Base-by-base conservation (phyloP, 345 rosid genomes). In the Populus tremula region DNA sequence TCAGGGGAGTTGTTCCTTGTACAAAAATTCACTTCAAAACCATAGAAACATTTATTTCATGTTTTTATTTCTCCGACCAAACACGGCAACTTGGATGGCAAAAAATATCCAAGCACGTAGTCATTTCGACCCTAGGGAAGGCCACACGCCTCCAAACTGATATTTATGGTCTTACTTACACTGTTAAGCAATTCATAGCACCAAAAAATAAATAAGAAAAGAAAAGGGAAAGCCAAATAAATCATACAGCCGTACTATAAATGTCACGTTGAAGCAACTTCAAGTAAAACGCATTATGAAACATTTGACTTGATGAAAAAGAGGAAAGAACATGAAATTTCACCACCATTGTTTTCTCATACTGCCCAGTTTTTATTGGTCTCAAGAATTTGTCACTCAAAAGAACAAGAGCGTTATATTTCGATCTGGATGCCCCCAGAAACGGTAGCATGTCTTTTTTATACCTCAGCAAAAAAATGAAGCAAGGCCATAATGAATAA, bases 401-500 rank as follows among this genome's bases (percentile, higher is more conserved):
- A 18, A 50, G 75, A 53, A 53, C 45, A 77, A 8, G 65, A 8
- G 65, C 20, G 13, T 31, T 43, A 49, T 43, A 65, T 72, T 21
- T 41, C 70, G 53, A 69, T 79, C 69, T 47, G 12, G 27, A 82
- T 39, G 65, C 29, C 79, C 79, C 21, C 35, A 29, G 36, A 53
- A 43, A 70, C 17, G 27, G 56, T 66, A 23, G 13, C 16, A 53
- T 25, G 69, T 45, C 53, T 16, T 67, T 65, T 65, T 65, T 7
- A 8, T 17, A n/a, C 68, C 16, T 63, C 74, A 27, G 20, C 33
- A 4, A 62, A 18, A 65, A 79, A 73, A 31, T 71, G 33, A 54
- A 72, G 31, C 71, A 76, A 25, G 20, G 70, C 69, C 74, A 77
- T 43, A 71, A 43, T 62, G 61, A 54, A 83, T 67, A 78, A 82